These are phyloP conservation scores for Scheffersomyces titani DNA, from an alignment of 1,139 yeast genomes.

Conservation along the genomic window DNA sequence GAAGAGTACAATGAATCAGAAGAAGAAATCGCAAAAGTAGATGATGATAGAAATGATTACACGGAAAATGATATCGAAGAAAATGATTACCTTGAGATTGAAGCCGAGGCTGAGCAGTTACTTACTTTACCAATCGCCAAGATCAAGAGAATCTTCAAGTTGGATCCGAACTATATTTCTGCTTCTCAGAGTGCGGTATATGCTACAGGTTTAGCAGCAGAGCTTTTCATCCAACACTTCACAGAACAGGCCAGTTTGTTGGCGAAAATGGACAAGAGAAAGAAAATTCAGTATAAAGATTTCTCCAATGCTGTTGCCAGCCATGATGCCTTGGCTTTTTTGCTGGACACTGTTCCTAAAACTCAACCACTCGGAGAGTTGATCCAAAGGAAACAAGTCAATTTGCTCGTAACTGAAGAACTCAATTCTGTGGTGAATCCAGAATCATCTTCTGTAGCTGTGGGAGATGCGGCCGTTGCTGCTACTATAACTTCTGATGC, in stretches of 20 bases:
- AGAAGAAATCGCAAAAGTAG: slow-evolving; percentile 1
- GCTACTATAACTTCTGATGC: not conserved
- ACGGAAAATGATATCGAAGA: slow-evolving; percentile 1
- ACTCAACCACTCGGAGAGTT: slow-evolving; percentile 56
- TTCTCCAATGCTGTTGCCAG: slow-evolving; percentile 69
- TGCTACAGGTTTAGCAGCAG: slow-evolving; percentile 86
- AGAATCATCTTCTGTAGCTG: not conserved
- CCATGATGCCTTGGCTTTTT: slow-evolving; percentile 68
- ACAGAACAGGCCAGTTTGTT: slow-evolving; percentile 76
- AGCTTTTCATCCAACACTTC: slow-evolving; percentile 75
- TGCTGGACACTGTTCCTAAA: slow-evolving; percentile 69
- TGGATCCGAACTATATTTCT: slow-evolving; percentile 79
- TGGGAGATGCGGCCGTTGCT: not conserved
- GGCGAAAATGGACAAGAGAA: slow-evolving; percentile 70
- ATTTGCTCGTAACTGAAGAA: slow-evolving; percentile 16
- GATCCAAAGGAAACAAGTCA: slow-evolving; percentile 47
- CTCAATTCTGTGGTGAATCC: not conserved
- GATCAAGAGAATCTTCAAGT: slow-evolving; percentile 78
- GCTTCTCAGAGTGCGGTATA: slow-evolving; percentile 81
- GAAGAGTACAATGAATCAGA: too few species aligned
- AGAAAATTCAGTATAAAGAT: slow-evolving; percentile 73
- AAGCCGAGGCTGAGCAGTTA: slow-evolving; percentile 19
- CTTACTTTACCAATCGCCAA: slow-evolving; percentile 70
- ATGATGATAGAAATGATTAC: not conserved
- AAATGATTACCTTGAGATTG: slow-evolving; percentile 19